Evolutionary conservation across 2,329 filamentous ascomycete genomes (phyloP).

Genomic region (Albifimbria verrucaria): DNA sequence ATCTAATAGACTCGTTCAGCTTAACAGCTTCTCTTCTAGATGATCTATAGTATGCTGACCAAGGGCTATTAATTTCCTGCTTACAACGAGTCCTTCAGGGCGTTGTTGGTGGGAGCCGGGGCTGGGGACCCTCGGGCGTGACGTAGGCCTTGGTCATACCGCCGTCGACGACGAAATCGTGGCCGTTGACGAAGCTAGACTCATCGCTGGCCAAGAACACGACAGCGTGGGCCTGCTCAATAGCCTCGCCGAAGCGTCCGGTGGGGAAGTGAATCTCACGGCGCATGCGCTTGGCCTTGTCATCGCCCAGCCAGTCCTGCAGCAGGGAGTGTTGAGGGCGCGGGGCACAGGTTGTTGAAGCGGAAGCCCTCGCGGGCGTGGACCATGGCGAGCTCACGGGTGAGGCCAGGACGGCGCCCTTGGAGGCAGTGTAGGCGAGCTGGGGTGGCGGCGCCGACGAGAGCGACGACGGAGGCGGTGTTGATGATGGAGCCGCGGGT

Average conservation of each 20-base stretch:
- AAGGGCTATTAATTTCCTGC: slow-evolving; percentile 7
- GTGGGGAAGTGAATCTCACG: slow-evolving; percentile 88
- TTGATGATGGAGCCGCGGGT: slow-evolving; percentile 81
- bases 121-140: slow-evolving; percentile 59
- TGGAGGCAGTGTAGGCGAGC: slow-evolving; percentile 89
- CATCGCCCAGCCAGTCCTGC: slow-evolving; percentile 91
- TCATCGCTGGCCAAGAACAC: slow-evolving; percentile 86
- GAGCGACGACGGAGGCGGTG: slow-evolving; percentile 83
- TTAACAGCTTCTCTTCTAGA: background rate
- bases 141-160: slow-evolving; percentile 93
- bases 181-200: slow-evolving; percentile 84
- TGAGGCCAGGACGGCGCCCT: slow-evolving; percentile 91
- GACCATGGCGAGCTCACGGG: slow-evolving; percentile 85
- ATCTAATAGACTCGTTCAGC: background rate
- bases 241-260: slow-evolving; percentile 86
- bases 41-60: background rate
- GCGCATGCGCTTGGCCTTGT: slow-evolving; percentile 73
- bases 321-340: slow-evolving; percentile 92
- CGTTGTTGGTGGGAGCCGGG: slow-evolving; percentile 57
- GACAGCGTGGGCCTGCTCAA: slow-evolving; percentile 89
- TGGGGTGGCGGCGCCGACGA: slow-evolving; percentile 87
- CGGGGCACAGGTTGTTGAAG: slow-evolving; percentile 89
- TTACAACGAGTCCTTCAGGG: slow-evolving; percentile 45
- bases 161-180: slow-evolving; percentile 92
- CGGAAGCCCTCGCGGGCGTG: slow-evolving; percentile 85